Evolutionary conservation across 805 yeast genomes (phyloP), one percentile per base, ranked within the genome.

Genomic region (Suhomyces sp.): DNA sequence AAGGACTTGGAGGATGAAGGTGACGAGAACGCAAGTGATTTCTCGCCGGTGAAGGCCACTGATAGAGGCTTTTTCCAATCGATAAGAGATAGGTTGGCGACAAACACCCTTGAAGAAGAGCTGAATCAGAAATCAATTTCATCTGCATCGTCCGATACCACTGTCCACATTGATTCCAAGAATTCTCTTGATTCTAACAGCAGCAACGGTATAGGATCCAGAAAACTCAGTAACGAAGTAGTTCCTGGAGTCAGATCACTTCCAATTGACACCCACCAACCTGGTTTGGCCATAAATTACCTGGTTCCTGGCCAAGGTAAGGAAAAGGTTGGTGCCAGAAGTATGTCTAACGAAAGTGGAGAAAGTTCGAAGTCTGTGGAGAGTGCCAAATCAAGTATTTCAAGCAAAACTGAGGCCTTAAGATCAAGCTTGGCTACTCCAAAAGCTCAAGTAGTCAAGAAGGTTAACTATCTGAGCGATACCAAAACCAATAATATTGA

Each of bases 31-130:
- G 48, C 50, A 24, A 36, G 54, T 29, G 59, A 56, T 15, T 46
- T 22, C 22, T 45, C 50, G 15, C 57, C 59, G 4, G 55, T 50
- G 7, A 54, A 57, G 41, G n/a, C 51, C n/a, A n/a, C 48, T n/a
- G 58, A 56, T 8, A 68, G 61, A 52, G 71, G 74, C 15, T 57
- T 72, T 13, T 71, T 71, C 60, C 77, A 70, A 56, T 60, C 69
- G 29, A 61, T 72, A 50, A 66, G 67, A 42, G 71, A 70, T 31
- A 60, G 69, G 47, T 63, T 70, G 41, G 57, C 67, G 1, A 49
- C 56, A 22, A 54, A 40, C 22, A 52, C 47, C 6, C 12, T 47
- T 33, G 54, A 49, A n/a, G 47, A 24, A 13, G 49, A 29, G 8
- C 49, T 44, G 26, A 27, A 38, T 4, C 27, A 44, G n/a, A 55